Percentiles rank a stretch among this genome's conserved stretches.
Evolutionary conservation across 352 stramenopile species (phyloP).

Genomic region (Globisporangium irregulare): DNA sequence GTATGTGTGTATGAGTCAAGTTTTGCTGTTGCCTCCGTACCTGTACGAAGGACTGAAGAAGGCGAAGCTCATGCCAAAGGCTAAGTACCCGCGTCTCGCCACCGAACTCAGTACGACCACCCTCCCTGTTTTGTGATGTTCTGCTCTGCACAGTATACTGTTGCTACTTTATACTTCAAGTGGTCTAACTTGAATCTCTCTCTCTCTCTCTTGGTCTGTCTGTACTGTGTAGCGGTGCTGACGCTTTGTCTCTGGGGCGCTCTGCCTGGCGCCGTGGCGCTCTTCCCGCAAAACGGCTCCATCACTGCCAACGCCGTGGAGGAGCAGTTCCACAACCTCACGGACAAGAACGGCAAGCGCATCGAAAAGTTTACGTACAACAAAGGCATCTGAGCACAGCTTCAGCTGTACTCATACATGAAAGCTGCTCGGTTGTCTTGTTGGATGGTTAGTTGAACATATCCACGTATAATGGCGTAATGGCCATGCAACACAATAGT

Average conservation of each 20-base stretch:
- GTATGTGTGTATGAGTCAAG: constrained; percentile 21
- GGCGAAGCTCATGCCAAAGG: constrained; percentile 64
- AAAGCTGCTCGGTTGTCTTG: no score
- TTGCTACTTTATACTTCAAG: neutral
- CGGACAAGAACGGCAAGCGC: constrained; percentile 51
- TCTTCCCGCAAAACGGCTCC: constrained; percentile 77
- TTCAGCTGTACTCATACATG: neutral
- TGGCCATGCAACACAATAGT: no score
- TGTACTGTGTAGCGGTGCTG: constrained; percentile 40
- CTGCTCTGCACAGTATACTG: neutral
- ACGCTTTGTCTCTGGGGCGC: constrained; percentile 79
- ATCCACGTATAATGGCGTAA: no score
- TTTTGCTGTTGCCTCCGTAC: constrained; percentile 78
- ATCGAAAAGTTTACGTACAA: constrained; percentile 76
- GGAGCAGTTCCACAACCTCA: constrained; percentile 54
- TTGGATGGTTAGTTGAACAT: no score
- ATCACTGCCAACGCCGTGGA: constrained; percentile 68
- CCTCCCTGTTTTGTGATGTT: neutral
- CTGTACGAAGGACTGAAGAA: constrained; percentile 79
- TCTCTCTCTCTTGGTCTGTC: neutral
- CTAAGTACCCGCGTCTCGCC: constrained; percentile 66
- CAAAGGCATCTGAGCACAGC: constrained; percentile 65
- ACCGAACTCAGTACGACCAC: constrained; percentile 63
- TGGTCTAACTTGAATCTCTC: neutral
- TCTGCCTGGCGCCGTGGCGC: constrained; percentile 70